These are phyloP conservation scores for Colletotrichum australisinense DNA, from an alignment of 2,329 filamentous ascomycete genomes.

Conservation along the genomic window DNA sequence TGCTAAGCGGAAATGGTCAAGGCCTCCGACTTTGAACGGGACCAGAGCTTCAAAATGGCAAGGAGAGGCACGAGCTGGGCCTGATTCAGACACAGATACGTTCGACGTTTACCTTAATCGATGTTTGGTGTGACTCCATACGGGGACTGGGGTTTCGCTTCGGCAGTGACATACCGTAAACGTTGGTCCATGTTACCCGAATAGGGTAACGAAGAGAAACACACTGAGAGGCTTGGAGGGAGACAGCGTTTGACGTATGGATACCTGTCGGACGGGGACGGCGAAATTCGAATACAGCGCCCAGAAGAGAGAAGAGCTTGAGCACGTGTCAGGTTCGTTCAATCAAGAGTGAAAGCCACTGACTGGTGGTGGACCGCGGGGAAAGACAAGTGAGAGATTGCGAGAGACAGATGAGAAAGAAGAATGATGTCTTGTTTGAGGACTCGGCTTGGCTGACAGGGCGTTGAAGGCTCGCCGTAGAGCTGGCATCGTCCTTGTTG, in stretches of 20 bases:
- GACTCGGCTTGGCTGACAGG: background rate
- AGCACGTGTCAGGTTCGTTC: slow-evolving; percentile 28
- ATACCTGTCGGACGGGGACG: background rate
- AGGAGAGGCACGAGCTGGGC: background rate
- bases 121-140: background rate
- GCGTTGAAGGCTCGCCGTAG: background rate
- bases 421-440: background rate
- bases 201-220: background rate
- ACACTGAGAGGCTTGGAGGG: background rate
- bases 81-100: background rate
- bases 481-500: background rate
- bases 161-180: background rate
- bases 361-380: background rate
- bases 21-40: background rate
- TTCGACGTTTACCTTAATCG: background rate
- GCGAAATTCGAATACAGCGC: background rate
- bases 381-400: background rate
- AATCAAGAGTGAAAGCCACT: background rate
- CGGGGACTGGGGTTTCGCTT: background rate
- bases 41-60: background rate
- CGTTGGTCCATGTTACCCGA: background rate
- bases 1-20: background rate
- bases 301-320: background rate
- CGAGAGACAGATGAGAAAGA: background rate
- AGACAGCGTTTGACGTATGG: background rate